Evolutionary conservation across 495 filamentous ascomycete genomes (phyloP).

Genomic region (Podospora tetraspora): DNA sequence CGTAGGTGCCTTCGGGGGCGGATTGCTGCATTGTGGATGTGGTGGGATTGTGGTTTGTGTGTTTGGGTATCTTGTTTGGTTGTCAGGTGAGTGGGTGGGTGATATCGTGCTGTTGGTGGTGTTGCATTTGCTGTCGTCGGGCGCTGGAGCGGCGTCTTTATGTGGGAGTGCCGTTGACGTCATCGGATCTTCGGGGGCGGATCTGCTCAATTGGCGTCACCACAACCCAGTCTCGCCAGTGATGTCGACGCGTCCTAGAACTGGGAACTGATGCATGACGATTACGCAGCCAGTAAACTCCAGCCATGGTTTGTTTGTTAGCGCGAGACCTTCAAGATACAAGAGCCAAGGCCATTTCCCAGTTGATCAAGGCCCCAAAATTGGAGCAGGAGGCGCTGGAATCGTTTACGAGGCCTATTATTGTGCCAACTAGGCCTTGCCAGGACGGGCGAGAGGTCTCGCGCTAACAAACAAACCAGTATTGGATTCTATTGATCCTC

Average conservation of each 20-base stretch:
- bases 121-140: neutral
- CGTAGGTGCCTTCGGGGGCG: slow-evolving; percentile 7
- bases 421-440: too few species aligned
- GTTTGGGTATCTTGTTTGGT: neutral
- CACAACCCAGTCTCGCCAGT: neutral
- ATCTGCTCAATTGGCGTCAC: neutral
- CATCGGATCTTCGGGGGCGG: neutral
- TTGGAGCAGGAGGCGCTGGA: too few species aligned
- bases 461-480: too few species aligned
- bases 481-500: too few species aligned
- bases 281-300: too few species aligned
- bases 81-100: neutral
- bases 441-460: too few species aligned
- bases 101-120: neutral
- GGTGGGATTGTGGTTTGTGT: neutral
- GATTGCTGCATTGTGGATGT: neutral
- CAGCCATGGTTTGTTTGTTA: too few species aligned
- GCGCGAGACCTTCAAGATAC: too few species aligned
- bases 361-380: too few species aligned
- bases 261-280: neutral
- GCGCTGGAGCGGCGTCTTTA: neutral
- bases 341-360: too few species aligned
- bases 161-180: neutral
- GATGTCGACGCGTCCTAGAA: neutral
- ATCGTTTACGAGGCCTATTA: too few species aligned